phyloP scores from a whole-genome alignment of 257 asterid species.

The Gentiana dahurica region DNA sequence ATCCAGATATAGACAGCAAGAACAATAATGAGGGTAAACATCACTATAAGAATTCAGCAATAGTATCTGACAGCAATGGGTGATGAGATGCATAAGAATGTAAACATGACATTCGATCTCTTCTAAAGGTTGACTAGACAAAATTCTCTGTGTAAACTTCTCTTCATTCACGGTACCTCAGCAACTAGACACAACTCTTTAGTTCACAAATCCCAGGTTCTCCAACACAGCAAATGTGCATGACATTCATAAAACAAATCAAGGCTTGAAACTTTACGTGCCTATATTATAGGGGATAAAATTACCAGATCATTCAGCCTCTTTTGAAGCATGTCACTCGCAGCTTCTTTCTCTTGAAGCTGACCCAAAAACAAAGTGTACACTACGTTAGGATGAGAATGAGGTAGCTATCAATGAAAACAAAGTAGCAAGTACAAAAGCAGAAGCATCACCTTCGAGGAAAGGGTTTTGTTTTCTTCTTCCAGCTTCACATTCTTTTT shows the following conservation, averaged over 20 bases:
- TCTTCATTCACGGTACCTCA: too few species aligned
- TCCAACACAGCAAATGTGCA: background rate
- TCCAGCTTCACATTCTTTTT: slow-evolving; percentile 56
- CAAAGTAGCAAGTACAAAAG: background rate
- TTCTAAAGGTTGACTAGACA: too few species aligned
- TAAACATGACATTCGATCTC: too few species aligned
- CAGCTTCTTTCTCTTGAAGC: slow-evolving; percentile 64
- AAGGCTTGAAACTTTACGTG: background rate
- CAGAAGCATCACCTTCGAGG: slow-evolving; percentile 40
- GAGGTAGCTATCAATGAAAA: background rate
- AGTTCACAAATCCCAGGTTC: background rate
- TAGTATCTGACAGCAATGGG: too few species aligned
- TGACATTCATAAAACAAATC: slow-evolving; percentile 1
- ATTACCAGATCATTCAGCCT: slow-evolving; percentile 82
- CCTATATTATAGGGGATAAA: slow-evolving; percentile 4
- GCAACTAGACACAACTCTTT: too few species aligned
- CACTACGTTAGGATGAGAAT: background rate
- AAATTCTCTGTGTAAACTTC: too few species aligned
- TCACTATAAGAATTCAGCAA: too few species aligned
- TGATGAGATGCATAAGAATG: too few species aligned
- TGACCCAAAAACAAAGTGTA: slow-evolving; percentile 19
- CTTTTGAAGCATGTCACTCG: slow-evolving; percentile 51
- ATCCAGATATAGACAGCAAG: too few species aligned
- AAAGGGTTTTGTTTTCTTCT: slow-evolving; percentile 46
- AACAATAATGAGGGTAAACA: too few species aligned